phyloP scores from a whole-genome alignment of 2,329 filamentous ascomycete species.

The Chaetomium sp. region DNA sequence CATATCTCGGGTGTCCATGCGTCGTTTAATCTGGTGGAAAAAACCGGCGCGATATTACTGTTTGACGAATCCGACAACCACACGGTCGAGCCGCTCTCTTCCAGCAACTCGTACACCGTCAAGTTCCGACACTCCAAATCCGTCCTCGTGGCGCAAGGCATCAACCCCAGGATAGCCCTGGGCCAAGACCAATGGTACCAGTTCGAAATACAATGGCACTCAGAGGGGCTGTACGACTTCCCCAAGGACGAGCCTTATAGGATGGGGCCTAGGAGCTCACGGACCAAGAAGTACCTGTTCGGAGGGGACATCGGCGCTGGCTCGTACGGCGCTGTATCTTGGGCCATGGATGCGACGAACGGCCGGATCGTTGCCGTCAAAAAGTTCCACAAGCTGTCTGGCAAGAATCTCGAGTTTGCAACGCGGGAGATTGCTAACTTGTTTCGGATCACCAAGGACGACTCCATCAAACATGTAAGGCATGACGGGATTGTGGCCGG shows the following conservation, averaged over 20 bases:
- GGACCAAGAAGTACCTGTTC: constrained; percentile 21
- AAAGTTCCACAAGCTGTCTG: constrained; percentile 23
- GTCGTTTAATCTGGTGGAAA: constrained; percentile 19
- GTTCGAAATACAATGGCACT: constrained; percentile 25
- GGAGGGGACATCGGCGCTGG: constrained; percentile 23
- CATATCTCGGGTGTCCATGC: constrained; percentile 23
- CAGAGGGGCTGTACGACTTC: constrained; percentile 20
- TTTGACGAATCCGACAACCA: constrained; percentile 19
- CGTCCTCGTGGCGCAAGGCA: constrained; percentile 23
- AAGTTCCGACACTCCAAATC: constrained; percentile 19
- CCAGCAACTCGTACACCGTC: constrained; percentile 18
- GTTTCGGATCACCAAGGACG: constrained; percentile 19
- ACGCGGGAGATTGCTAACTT: constrained; percentile 25
- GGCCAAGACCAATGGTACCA: constrained; percentile 22
- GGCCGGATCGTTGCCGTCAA: constrained; percentile 28
- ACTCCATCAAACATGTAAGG: constrained; percentile 21
- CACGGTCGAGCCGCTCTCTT: constrained; percentile 21
- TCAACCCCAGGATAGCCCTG: constrained; percentile 25
- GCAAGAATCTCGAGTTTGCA: constrained; percentile 23
- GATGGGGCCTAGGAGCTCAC: constrained; percentile 17
- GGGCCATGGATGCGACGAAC: constrained; percentile 20
- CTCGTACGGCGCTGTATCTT: constrained; percentile 24
- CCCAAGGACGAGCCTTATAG: constrained; percentile 17
- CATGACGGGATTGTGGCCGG: neutral
- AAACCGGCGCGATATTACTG: constrained; percentile 25